These are phyloP conservation scores for Hypoxylon lienhwacheense DNA, from an alignment of 495 filamentous ascomycete genomes.

Conservation along the genomic window DNA sequence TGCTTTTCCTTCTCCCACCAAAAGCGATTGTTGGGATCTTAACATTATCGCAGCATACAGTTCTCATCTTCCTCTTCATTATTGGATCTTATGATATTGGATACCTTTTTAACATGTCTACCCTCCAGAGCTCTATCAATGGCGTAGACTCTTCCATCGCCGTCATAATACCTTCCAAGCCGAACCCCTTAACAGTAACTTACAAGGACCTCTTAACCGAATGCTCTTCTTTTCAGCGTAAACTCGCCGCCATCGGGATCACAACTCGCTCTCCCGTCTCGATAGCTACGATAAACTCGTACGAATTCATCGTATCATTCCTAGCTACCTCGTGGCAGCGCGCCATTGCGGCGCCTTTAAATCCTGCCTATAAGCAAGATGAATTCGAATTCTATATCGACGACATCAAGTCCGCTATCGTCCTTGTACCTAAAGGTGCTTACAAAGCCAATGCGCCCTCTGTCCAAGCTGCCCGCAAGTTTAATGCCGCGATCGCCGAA, in stretches of 20 bases:
- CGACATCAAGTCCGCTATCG: slow-evolving; percentile 73
- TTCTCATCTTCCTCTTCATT: too few relatives aligned
- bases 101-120: slow-evolving; percentile 35
- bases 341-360: slow-evolving; percentile 76
- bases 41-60: neutral
- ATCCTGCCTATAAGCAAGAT: slow-evolving; percentile 80
- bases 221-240: slow-evolving; percentile 65
- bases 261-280: slow-evolving; percentile 66
- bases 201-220: slow-evolving; percentile 64
- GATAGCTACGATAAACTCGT: slow-evolving; percentile 75
- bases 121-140: slow-evolving; percentile 49
- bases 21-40: too few relatives aligned
- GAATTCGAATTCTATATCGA: slow-evolving; percentile 91
- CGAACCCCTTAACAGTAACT: slow-evolving; percentile 60
- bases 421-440: slow-evolving; percentile 70
- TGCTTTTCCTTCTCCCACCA: neutral
- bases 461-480: slow-evolving; percentile 72
- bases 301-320: slow-evolving; percentile 81
- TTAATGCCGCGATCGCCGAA: slow-evolving; percentile 77
- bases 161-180: slow-evolving; percentile 66
- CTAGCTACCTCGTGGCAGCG: slow-evolving; percentile 76
- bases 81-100: too few relatives aligned
- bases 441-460: slow-evolving; percentile 63
- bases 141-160: slow-evolving; percentile 50
- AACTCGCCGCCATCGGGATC: slow-evolving; percentile 71